These are phyloP conservation scores for Penicillium goetzii DNA, from an alignment of 495 filamentous ascomycete genomes.

Conservation along the genomic window DNA sequence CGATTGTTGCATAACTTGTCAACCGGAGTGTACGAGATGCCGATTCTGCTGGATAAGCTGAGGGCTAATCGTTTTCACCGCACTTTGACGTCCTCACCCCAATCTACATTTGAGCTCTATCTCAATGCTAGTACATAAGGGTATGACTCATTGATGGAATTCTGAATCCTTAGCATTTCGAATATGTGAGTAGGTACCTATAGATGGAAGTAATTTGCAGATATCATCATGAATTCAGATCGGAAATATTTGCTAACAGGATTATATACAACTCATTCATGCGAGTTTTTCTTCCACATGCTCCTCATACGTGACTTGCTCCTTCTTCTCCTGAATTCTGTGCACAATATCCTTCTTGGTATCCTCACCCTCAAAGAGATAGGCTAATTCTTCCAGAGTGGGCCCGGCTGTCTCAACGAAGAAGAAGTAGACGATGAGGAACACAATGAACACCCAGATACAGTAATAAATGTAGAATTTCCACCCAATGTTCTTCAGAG, in stretches of 20 bases:
- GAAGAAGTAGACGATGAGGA: conserved; percentile 63
- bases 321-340: conserved; percentile 25
- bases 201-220: no score
- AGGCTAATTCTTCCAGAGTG: conserved; percentile 64
- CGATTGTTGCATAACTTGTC: no score
- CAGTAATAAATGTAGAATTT: conserved; percentile 64
- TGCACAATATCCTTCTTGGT: conserved; percentile 17
- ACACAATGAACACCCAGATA: conserved; percentile 60
- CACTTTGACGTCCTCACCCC: no score
- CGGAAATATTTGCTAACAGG: background rate
- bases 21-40: no score
- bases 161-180: background rate
- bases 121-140: no score
- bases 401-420: conserved; percentile 66
- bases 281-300: conserved; percentile 22
- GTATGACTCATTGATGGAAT: no score
- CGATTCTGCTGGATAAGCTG: no score
- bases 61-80: no score
- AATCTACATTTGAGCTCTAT: no score
- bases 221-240: background rate
- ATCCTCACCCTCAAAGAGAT: conserved; percentile 31
- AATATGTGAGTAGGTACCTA: no score
- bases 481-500: conserved; percentile 55
- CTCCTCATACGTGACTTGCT: conserved; percentile 24
- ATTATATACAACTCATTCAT: conserved; percentile 2